These are phyloP conservation scores for Heritiera fomes DNA, from an alignment of 345 rosid species.

Conservation along the genomic window DNA sequence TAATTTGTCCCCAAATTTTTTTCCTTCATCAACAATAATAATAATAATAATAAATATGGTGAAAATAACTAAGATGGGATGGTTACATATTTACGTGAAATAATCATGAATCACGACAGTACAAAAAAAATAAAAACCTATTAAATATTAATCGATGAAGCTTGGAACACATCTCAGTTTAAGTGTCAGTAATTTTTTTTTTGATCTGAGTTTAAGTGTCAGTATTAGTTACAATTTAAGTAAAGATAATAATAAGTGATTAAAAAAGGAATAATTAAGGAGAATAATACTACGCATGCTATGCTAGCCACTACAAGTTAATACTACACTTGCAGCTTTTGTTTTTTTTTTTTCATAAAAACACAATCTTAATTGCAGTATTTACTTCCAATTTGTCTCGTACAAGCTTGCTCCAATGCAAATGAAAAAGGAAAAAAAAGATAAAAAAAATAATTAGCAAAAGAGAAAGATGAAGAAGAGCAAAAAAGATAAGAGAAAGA, in stretches of 20 bases:
- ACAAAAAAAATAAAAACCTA: background rate
- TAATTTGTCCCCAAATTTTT: background rate
- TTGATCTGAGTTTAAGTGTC: background rate
- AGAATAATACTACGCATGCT: background rate
- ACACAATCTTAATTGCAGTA: conserved; percentile 22
- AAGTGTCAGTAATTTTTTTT: background rate
- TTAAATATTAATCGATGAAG: no score
- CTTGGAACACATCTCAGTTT: background rate
- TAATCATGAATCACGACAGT: background rate
- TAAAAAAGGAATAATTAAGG: background rate
- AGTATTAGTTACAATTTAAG: background rate
- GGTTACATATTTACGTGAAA: no score
- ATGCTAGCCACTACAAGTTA: no score
- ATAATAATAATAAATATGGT: no score
- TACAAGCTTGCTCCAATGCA: conserved; percentile 33
- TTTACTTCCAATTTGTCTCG: conserved; percentile 26
- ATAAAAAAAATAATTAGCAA: background rate
- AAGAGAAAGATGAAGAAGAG: background rate
- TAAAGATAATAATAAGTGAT: background rate
- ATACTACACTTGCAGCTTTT: background rate
- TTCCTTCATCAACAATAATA: no score
- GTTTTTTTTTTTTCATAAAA: background rate
- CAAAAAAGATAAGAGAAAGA: no score
- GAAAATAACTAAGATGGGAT: background rate
- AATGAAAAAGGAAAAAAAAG: background rate